phyloP scores from a whole-genome alignment of 1,284 basidiomycete genomes.

The Apiotrichum veenhuisii region DNA sequence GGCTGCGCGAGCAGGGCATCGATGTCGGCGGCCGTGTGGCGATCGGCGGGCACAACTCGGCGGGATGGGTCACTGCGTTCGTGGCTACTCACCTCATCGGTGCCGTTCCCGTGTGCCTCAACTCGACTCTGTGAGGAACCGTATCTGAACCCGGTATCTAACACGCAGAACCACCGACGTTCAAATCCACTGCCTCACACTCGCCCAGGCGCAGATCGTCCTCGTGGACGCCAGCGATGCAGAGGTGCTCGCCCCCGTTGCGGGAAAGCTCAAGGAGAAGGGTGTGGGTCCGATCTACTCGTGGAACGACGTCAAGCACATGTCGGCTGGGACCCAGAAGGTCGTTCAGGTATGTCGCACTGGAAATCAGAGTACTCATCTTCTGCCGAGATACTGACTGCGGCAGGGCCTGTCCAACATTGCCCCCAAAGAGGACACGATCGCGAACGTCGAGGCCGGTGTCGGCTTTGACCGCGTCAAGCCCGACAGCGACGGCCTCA shows the following conservation, averaged over 20 bases:
- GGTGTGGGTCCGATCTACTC: conserved; percentile 12
- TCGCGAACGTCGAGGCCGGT: conserved; percentile 13
- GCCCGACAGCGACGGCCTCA: conserved; percentile 40
- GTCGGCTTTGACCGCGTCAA: not conserved
- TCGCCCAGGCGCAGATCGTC: conserved; percentile 29
- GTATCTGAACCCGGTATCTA: not conserved
- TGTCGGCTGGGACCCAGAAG: not conserved
- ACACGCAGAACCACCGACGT: conserved; percentile 13
- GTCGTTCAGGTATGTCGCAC: not conserved
- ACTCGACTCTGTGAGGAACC: conserved; percentile 39
- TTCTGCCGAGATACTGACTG: not conserved
- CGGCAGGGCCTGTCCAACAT: conserved; percentile 1
- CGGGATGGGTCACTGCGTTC: conserved; percentile 37
- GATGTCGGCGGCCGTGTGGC: conserved; percentile 32
- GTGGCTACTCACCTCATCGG: conserved; percentile 39
- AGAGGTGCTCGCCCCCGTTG: conserved; percentile 20
- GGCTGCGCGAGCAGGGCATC: conserved; percentile 33
- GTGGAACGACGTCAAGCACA: conserved; percentile 6
- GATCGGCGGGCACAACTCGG: conserved; percentile 35
- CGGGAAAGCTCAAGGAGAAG: not conserved
- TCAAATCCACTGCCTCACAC: conserved; percentile 28
- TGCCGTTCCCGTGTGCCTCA: conserved; percentile 37
- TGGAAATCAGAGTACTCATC: not conserved
- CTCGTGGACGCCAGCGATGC: conserved; percentile 33
- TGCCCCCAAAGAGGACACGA: not conserved